Base-by-base conservation (phyloP, 257 asterid genomes). In the Solanum raphanifolium region DNA sequence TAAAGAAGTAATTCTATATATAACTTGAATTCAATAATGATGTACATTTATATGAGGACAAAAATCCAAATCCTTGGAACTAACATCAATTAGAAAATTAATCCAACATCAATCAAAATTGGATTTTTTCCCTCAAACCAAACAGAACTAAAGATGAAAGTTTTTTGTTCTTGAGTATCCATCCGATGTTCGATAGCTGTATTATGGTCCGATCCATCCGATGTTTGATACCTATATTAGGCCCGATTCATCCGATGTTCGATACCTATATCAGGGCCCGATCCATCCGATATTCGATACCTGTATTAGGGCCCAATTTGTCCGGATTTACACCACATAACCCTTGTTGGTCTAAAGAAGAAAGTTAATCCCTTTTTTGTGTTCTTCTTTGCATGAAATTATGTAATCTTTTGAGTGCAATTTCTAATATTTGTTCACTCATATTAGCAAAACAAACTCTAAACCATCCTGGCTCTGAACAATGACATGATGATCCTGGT, bases 401-500 rank as follows among this genome's bases (percentile, higher is more conserved):
- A 16, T 90, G 90, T 83, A 92, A 91, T 88, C 94, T 92, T 46
- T 39, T 79, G 18, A 92, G 91, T 79, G 94, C 94, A 58, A 90
- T 84, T 75, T 92, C 91, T 68, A 92, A 62, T 21, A 92, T 90
- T 76, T 79, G 81, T 83, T 92, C 93, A 73, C 87, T 90, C 93
- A 92, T 91, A 87, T 92, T 92, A 18, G 94, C 94, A 83, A 92
- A 92, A 38, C 94, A 92, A 86, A 91, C 91, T 72, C 94, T 88
- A 52, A 92, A 92, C 94, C 93, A 92, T n/a, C 93, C 94, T 18
- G 94, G 92, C 72, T 92, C 94, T 1, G 93, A 86, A 52, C 93
- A 92, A 83, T 92, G 94, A 85, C 94, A 92, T 41, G 94, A 92
- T 46, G 91, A 91, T 18, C 94, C 94, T 5, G 94, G 94, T 69